Evolutionary conservation across 371 early-diverging fungal species (phyloP).

Genomic region (Entomophthora muscae): DNA sequence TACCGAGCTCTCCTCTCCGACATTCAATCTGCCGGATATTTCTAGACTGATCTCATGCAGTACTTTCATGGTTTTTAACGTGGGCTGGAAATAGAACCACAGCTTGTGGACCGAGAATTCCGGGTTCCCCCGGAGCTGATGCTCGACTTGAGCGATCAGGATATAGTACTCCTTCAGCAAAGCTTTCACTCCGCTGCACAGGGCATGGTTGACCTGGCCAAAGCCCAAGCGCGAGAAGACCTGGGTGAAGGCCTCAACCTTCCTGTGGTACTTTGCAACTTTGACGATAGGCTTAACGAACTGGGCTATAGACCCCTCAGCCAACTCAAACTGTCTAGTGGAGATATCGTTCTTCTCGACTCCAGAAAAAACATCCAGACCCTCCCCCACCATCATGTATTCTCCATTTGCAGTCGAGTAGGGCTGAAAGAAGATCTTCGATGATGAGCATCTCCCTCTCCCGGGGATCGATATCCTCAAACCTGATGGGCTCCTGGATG

Average conservation of each 20-base stretch:
- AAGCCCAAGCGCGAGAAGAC: conserved; percentile 52
- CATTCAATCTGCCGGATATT: not conserved
- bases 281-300: conserved; percentile 45
- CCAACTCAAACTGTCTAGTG: not conserved
- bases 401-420: not conserved
- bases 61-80: conserved; percentile 43
- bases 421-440: not conserved
- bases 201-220: conserved; percentile 79
- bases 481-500: not conserved
- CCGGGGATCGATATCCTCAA: not conserved
- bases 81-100: conserved; percentile 71
- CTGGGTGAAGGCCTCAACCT: conserved; percentile 52
- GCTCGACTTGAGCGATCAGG: conserved; percentile 79
- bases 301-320: conserved; percentile 22
- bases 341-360: not conserved
- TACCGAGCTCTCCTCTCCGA: not conserved
- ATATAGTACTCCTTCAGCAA: conserved; percentile 49
- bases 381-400: not conserved
- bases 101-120: conserved; percentile 75
- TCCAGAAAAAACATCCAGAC: not conserved
- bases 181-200: conserved; percentile 20
- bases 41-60: conserved; percentile 34
- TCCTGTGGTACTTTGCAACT: conserved; percentile 47
- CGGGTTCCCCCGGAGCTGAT: conserved; percentile 47
- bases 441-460: not conserved